Evolutionary conservation across 2,329 filamentous ascomycete species (phyloP).

Genomic region (Zopfia rhizophila): DNA sequence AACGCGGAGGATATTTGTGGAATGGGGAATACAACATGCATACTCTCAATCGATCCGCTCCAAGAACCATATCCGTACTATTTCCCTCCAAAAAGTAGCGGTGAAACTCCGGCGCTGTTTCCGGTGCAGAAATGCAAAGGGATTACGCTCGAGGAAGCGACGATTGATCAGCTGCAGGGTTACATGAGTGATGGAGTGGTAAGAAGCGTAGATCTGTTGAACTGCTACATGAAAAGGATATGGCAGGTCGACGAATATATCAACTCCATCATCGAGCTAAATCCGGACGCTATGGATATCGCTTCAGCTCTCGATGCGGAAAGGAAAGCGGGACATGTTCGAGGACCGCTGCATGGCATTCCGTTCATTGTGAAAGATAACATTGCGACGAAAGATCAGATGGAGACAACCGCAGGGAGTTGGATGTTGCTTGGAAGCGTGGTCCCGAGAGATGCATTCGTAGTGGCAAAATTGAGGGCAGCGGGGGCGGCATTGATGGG

Average conservation of each 20-base stretch:
- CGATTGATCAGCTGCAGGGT: constrained; percentile 73
- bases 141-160: constrained; percentile 73
- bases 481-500: constrained; percentile 77
- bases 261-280: constrained; percentile 72
- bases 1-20: constrained; percentile 13
- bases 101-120: constrained; percentile 58
- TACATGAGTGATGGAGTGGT: constrained; percentile 66
- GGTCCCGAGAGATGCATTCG: constrained; percentile 74
- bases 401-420: constrained; percentile 79
- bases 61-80: constrained; percentile 46
- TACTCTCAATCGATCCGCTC: constrained; percentile 29
- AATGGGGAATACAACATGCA: constrained; percentile 21
- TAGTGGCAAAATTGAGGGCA: constrained; percentile 69
- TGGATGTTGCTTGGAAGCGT: constrained; percentile 73
- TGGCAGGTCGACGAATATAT: constrained; percentile 73
- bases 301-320: constrained; percentile 70
- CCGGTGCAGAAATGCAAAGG: constrained; percentile 71
- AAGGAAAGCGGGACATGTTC: constrained; percentile 64
- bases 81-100: constrained; percentile 44
- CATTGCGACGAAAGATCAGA: constrained; percentile 67
- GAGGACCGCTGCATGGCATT: constrained; percentile 78
- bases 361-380: constrained; percentile 78
- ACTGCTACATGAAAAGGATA: constrained; percentile 64
- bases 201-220: constrained; percentile 26
- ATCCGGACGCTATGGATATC: constrained; percentile 73